These are phyloP conservation scores for Jimgerdemannia lactiflua DNA, from an alignment of 192 early-diverging fungal genomes.

Conservation along the genomic window DNA sequence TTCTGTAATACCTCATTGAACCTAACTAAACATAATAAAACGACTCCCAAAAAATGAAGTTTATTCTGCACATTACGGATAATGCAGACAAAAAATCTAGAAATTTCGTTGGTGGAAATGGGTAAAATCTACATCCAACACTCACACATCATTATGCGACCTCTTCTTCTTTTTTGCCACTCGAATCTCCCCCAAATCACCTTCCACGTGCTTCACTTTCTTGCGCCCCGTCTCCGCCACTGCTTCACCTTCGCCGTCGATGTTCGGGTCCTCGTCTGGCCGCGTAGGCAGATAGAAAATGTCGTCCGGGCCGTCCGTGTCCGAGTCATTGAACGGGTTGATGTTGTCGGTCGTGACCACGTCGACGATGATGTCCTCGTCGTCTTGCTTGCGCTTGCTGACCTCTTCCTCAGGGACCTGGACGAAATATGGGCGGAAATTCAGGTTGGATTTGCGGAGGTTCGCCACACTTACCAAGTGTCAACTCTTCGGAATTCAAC, in stretches of 20 bases:
- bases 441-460: slow-evolving; percentile 2
- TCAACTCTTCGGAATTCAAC: neutral
- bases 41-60: too few species aligned
- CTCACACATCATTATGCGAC: too few species aligned
- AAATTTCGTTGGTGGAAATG: too few species aligned
- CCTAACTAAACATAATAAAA: neutral
- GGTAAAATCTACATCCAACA: too few species aligned
- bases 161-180: too few species aligned
- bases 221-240: neutral
- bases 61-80: too few species aligned
- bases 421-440: too few species aligned
- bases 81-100: too few species aligned
- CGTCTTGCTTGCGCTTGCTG: slow-evolving; percentile 34
- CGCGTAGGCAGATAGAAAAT: slow-evolving; percentile 42
- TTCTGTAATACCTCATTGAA: neutral
- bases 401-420: slow-evolving; percentile 33
- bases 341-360: slow-evolving; percentile 46
- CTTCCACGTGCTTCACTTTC: too few species aligned
- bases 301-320: slow-evolving; percentile 35
- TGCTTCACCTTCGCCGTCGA: slow-evolving; percentile 11
- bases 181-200: too few species aligned
- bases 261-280: slow-evolving; percentile 11
- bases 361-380: slow-evolving; percentile 45
- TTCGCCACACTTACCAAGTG: slow-evolving; percentile 5
- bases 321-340: slow-evolving; percentile 46